Evolutionary conservation across 768 basidiomycete species (phyloP), one percentile per base, ranked within the genome.

Genomic region (Clitopilus hobsonii): DNA sequence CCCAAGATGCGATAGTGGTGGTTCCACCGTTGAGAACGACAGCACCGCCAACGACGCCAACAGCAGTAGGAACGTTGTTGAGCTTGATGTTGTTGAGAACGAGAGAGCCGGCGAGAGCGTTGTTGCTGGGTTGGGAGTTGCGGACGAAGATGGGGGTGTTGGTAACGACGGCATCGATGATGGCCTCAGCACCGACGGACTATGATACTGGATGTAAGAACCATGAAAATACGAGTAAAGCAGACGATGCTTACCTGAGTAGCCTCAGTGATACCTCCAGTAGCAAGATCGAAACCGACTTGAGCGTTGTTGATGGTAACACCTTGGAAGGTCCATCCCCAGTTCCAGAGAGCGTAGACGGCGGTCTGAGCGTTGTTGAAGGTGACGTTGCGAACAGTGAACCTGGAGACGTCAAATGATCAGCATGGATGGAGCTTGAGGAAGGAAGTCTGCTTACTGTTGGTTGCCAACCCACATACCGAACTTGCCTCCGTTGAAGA

Each of bases 401-500:
- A 85, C 55, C 77, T 77, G 48, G 11, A 13, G n/a, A n/a, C n/a
- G n/a, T n/a, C n/a, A 11, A 27, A 27, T 28, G 6, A 38, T 41
- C 26, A 24, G 26, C 51, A 25, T 26, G 25, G 23, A 14, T 4
- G 25, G 6, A 14, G 2, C 23, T 2, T 27, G 14, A n/a, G 10
- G 20, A 8, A 23, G 5, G 0, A 7, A 11, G 13, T 30, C 18
- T 1, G 67, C 80, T 61, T 60, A 88, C 79, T 91, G 90, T 68
- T 92, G 89, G 62, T 90, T 91, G 45, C 89, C 89, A 47, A 86
- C 86, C 76, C 79, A 82, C 60, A 91, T 84, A 8, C 86, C 89
- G 59, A 70, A 83, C 69, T 81, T 84, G 16, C 88, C 87, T 60
- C 81, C 80, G 53, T 79, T 75, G 60, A 79, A 77, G 1, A 73